A percentile compares a stretch with the other conserved stretches of the same genome.
phyloP scores from a whole-genome alignment of 345 rosid species.

The Garcia nutans region DNA sequence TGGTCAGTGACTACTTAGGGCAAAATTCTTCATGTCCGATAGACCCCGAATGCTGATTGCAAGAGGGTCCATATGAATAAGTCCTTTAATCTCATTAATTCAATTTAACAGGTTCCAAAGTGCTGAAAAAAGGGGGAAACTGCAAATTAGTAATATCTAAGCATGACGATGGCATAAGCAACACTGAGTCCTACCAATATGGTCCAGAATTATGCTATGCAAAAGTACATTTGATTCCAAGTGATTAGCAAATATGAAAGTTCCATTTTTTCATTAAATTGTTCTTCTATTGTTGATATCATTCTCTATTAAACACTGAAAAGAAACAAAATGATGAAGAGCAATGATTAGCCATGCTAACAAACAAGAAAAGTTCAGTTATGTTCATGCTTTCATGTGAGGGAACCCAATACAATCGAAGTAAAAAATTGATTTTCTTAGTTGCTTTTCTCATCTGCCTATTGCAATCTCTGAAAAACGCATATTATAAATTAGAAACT shows the following conservation, averaged over 20 bases:
- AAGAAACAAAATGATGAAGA: not conserved
- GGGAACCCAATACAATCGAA: not conserved
- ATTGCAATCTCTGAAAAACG: not conserved
- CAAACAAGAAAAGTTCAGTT: not conserved
- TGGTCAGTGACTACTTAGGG: slow-evolving; percentile 45
- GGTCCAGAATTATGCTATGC: not conserved
- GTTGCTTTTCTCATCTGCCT: not conserved
- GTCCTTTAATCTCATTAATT: slow-evolving; percentile 86
- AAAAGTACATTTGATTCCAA: not conserved
- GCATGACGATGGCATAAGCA: not conserved
- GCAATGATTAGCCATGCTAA: not conserved
- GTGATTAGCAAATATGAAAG: no score
- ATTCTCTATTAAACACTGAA: not conserved
- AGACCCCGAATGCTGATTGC: slow-evolving; percentile 85
- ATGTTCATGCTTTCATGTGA: not conserved
- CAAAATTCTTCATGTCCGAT: slow-evolving; percentile 61
- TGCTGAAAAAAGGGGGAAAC: slow-evolving; percentile 37
- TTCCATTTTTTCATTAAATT: not conserved
- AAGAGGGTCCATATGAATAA: slow-evolving; percentile 70
- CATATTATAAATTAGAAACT: not conserved
- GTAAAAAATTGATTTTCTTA: not conserved
- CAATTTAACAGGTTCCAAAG: slow-evolving; percentile 62
- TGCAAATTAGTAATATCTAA: slow-evolving; percentile 6
- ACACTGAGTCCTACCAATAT: not conserved
- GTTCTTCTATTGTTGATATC: not conserved